Evolutionary conservation across 2,329 filamentous ascomycete genomes (phyloP), one percentile per base, ranked within the genome.

Genomic region (Cercospora janseana): DNA sequence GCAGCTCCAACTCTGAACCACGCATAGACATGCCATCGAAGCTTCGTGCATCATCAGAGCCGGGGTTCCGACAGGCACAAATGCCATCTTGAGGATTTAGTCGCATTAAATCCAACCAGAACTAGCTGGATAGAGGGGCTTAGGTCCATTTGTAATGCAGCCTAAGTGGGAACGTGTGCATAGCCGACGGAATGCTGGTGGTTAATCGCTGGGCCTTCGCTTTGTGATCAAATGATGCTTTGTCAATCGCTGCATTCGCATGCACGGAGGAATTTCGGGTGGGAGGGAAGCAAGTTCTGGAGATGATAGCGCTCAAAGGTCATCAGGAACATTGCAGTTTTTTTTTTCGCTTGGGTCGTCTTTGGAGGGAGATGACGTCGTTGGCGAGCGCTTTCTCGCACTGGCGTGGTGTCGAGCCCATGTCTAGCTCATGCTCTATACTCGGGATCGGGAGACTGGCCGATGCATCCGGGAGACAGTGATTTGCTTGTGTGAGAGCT

Each of bases 21-120:
- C 9, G 13, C 42, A 32, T 23, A 10, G 15, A 21, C 16, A 10
- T 20, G 20, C 16, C 13, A 20, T n/a, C 42, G 42, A 45, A 45
- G 42, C 42, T 32, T 45, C 42, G 9, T 45, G 42, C 42, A 45
- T 45, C 41, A 45, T 27, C 42, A 32, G 40, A 24, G 15, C 40
- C 24, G 1, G n/a, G 10, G 21, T 16, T 2, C 10, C 7, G 16
- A 21, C 12, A 21, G 16, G 15, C 34, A 16, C 1, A 20, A 37
- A 12, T 12, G n/a, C n/a, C n/a, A n/a, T n/a, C n/a, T 18, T n/a
- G 34, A 3, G 18, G 15, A 21, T 37, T 37, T 29, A 37, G 34
- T 20, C 4, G 34, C 34, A 13, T 4, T 4, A 5, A 37, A 12
- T 2, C 34, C 34, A 12, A 16, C n/a, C n/a, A 10, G 18, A 16